phyloP scores from a whole-genome alignment of 305 asterid species.

The Withania somnifera region DNA sequence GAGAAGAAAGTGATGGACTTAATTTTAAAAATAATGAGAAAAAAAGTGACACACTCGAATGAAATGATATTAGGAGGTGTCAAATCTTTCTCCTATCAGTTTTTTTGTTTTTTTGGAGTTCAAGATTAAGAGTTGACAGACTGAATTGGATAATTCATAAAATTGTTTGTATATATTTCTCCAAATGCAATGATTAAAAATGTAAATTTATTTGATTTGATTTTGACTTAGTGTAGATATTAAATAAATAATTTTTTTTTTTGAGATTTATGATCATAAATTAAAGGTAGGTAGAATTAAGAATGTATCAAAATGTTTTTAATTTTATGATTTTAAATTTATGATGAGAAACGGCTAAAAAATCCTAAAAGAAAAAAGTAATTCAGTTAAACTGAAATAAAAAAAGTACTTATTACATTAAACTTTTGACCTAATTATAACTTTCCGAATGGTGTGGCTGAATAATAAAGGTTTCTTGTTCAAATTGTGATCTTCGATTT shows the following conservation, averaged over 20 bases:
- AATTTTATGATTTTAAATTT: no score
- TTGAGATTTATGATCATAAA: no score
- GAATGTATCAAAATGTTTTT: no score
- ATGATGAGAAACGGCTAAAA: no score
- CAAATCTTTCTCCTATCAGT: neutral
- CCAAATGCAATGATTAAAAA: neutral
- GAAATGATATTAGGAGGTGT: neutral
- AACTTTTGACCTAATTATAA: no score
- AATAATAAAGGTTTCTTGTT: neutral
- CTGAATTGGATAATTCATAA: neutral
- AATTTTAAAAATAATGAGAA: neutral
- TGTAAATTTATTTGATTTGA: no score
- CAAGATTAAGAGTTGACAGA: neutral
- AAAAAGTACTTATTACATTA: no score
- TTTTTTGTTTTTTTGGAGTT: neutral
- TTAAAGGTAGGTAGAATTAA: no score
- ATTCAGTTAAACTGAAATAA: no score
- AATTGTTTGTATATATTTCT: neutral
- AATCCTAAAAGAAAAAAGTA: no score
- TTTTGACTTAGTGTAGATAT: no score
- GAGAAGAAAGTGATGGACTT: neutral
- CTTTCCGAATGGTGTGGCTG: fast-evolving
- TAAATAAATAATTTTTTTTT: no score
- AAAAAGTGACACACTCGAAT: neutral
- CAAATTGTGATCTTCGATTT: fast-evolving